Evolutionary conservation across 768 basidiomycete genomes (phyloP), one percentile per base, ranked within the genome.

Genomic region (Suillus tomentosus): DNA sequence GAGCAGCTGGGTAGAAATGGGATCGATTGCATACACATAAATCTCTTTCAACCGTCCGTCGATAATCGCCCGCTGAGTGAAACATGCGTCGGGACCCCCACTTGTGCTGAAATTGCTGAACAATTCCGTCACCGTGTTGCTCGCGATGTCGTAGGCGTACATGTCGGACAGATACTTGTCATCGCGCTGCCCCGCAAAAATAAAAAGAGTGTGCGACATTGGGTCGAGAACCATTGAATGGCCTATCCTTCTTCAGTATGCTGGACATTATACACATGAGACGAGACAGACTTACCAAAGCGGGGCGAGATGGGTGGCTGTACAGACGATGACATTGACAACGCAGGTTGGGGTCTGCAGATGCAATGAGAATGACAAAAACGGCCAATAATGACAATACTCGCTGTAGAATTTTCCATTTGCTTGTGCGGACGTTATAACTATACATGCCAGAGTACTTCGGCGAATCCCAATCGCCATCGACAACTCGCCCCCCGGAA

Each of bases 161-260:
- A 93, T 91, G 73, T 93, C 92, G 3, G 87, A 84, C 10, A 90
- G 81, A 65, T 86, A 87, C 64, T 79, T 84, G 27, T 89, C 84
- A 34, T 87, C 86, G 19, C 84, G 81, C 72, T 90, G 87, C 1
- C 92, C 92, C 13, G 86, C 90, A 67, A 93, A 89, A 50, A 94
- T 87, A 72, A 85, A 89, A 17, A 93, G 79, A 0, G 80, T 84
- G 42, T 82, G 83, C 0, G 82, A 75, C 13, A 73, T 75, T 5
- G 87, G 79, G 61, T 93, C 91, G 22, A 92, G 79, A 5, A 92
- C 83, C 92, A 94, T 94, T 4, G 91, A 91, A 75, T 94, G 92
- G 0, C 91, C 90, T 88, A 31, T 9, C 9, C 34, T 62, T 48
- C 61, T 40, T 56, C 13, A 40, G 48, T 42, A 62, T 61, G 37